phyloP scores from a whole-genome alignment of 2,329 filamentous ascomycete species.

The Alternaria conjuncta region DNA sequence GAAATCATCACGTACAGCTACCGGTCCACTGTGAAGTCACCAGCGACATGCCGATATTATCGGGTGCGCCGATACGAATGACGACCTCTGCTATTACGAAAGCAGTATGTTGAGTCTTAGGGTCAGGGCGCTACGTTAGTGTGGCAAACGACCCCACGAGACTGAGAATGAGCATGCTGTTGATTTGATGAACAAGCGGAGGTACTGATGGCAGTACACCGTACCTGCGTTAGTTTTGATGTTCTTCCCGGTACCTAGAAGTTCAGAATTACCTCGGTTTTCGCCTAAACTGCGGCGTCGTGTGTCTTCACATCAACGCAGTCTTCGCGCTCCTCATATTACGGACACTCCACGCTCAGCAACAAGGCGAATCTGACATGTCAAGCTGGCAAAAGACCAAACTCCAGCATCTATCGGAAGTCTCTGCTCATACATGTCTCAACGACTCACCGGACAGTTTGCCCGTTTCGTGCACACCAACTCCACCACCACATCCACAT shows the following conservation, averaged over 20 bases:
- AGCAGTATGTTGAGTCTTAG: background rate
- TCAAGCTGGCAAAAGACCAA: background rate
- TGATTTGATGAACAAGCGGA: background rate
- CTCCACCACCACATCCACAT: slow-evolving; percentile 5
- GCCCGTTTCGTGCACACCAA: background rate
- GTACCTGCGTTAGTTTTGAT: slow-evolving; percentile 11
- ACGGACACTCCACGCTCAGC: background rate
- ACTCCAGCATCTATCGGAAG: background rate
- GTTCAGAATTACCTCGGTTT: background rate
- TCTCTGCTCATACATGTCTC: background rate
- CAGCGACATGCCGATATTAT: background rate
- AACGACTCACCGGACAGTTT: background rate
- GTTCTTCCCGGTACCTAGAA: background rate
- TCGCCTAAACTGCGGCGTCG: background rate
- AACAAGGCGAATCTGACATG: too few relatives aligned
- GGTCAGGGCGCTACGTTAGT: background rate
- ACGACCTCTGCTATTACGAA: background rate
- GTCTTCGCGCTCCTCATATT: background rate
- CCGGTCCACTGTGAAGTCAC: background rate
- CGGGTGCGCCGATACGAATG: background rate
- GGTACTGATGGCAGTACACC: background rate
- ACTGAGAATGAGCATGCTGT: background rate
- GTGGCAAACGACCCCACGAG: background rate
- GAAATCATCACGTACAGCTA: background rate
- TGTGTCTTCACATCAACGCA: background rate